Conservation (phyloP, 2,329 filamentous ascomycete species). For the Diaporthe amygdali region DNA sequence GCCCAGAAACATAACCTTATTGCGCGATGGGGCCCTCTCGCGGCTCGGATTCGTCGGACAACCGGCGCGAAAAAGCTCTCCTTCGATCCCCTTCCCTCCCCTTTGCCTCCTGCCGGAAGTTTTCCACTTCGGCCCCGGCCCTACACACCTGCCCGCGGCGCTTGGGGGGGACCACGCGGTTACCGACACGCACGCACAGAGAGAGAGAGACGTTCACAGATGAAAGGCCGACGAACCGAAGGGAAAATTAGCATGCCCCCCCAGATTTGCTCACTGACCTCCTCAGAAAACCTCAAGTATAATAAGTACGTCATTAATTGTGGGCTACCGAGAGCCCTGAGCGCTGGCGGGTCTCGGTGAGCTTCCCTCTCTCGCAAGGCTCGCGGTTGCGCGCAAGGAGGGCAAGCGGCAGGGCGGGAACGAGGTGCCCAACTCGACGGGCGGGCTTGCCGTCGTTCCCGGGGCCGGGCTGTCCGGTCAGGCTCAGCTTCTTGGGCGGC, state of each 20-base stretch:
- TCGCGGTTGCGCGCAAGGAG: neutral
- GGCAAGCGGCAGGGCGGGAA: neutral
- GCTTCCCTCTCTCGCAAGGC: too few relatives aligned
- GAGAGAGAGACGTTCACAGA: too few relatives aligned
- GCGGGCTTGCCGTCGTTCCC: constrained; percentile 5
- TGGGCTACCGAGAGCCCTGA: neutral
- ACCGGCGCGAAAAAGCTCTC: neutral
- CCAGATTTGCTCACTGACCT: neutral
- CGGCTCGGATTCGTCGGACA: constrained; percentile 4
- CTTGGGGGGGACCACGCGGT: neutral
- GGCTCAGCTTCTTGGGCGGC: neutral
- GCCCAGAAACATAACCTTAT: neutral
- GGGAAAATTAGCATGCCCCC: neutral
- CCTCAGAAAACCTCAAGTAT: neutral
- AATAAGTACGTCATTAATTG: neutral
- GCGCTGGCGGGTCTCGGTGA: constrained; percentile 7
- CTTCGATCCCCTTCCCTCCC: neutral
- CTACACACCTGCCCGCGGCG: neutral
- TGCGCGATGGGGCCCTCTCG: neutral
- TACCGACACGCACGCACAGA: neutral
- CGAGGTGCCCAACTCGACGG: neutral
- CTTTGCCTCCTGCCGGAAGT: neutral
- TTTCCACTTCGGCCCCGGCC: neutral
- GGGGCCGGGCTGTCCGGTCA: neutral
- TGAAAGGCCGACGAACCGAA: neutral